Conservation (phyloP, 2,329 filamentous ascomycete species). For the Aureobasidium mangrovei region DNA sequence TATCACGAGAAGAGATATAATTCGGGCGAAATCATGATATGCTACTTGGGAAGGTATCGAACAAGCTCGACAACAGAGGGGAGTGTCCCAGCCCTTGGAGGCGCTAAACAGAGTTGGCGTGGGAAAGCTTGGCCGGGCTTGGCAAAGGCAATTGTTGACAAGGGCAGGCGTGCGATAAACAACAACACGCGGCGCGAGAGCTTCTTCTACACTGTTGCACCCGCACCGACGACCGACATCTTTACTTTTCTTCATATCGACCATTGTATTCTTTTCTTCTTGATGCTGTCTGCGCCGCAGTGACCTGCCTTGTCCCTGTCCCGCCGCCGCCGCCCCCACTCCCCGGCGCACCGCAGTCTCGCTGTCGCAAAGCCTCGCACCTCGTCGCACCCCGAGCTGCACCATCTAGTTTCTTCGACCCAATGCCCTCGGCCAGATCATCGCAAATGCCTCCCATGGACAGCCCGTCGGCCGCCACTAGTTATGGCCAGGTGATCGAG, state of each 20-base stretch:
- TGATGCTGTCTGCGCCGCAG: slow-evolving; percentile 8
- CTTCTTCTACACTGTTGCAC: slow-evolving; percentile 5
- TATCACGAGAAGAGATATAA: too few species aligned
- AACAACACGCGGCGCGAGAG: slow-evolving; percentile 1
- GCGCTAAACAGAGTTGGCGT: background rate
- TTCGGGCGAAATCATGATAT: too few species aligned
- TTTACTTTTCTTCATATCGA: background rate
- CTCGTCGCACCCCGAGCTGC: background rate
- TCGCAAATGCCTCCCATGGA: slow-evolving; percentile 19
- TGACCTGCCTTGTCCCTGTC: background rate
- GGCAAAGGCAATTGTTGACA: slow-evolving; percentile 5
- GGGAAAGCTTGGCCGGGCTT: background rate
- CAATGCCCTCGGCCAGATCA: background rate
- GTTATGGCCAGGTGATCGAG: slow-evolving; percentile 84
- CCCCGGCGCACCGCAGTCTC: background rate
- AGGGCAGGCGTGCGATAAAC: background rate
- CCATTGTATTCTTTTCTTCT: slow-evolving; percentile 9
- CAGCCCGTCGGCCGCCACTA: slow-evolving; percentile 32
- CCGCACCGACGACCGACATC: background rate
- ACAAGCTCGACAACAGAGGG: too few species aligned
- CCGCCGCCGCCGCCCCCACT: background rate
- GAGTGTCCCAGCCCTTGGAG: too few species aligned
- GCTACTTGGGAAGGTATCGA: too few species aligned
- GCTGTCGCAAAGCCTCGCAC: slow-evolving; percentile 3
- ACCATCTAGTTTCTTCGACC: background rate